phyloP scores from a whole-genome alignment of 2,329 filamentous ascomycete genomes.

The Diaporthe citri region DNA sequence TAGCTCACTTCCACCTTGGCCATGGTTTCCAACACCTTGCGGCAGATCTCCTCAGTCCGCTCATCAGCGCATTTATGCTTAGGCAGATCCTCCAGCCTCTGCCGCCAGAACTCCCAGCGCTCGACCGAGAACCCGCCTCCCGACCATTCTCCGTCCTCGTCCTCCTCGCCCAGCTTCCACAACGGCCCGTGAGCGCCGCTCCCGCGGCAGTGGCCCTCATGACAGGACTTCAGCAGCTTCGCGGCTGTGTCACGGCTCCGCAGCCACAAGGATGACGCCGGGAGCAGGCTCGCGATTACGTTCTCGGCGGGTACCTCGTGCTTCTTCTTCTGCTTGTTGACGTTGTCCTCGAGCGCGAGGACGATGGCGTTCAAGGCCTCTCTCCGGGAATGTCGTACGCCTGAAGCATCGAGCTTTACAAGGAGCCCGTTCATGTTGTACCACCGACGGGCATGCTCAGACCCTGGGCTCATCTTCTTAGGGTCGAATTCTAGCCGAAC shows the following conservation, averaged over 20 bases:
- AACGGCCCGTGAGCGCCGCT: neutral
- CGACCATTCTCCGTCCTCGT: neutral
- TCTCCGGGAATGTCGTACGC: neutral
- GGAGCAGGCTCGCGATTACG: neutral
- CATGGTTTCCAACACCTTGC: neutral
- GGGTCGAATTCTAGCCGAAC: neutral
- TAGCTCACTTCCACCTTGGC: neutral
- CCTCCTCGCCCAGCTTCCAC: neutral
- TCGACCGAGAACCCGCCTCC: neutral
- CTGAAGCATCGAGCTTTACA: neutral
- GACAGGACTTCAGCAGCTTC: neutral
- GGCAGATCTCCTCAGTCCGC: neutral
- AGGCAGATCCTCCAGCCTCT: neutral
- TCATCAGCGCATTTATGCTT: neutral
- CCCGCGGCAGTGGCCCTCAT: neutral
- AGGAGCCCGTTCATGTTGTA: neutral
- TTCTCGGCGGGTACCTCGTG: neutral
- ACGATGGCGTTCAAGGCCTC: neutral
- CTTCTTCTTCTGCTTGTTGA: neutral
- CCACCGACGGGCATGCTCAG: neutral
- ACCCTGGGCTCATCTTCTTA: neutral
- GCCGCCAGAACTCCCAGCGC: neutral
- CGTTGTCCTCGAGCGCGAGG: neutral
- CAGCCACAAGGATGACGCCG: neutral
- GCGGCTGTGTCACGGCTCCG: neutral